Evolutionary conservation across 768 basidiomycete species (phyloP).

Genomic region (Lactifluus volemus): DNA sequence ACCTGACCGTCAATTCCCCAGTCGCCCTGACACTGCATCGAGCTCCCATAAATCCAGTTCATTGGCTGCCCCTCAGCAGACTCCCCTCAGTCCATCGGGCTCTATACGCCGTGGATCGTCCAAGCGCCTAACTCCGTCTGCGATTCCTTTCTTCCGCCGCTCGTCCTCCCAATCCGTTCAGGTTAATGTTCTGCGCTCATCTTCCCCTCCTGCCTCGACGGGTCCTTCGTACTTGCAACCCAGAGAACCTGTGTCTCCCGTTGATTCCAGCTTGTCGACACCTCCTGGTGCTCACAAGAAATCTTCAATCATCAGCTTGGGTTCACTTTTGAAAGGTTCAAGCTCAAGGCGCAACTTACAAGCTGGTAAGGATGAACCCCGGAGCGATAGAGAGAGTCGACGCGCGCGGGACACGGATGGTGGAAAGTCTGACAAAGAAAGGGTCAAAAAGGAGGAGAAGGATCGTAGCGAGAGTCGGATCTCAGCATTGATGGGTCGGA

Average conservation of each 20-base stretch:
- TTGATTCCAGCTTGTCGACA: constrained; percentile 44
- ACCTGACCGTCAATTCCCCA: constrained; percentile 52
- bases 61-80: constrained; percentile 43
- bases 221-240: constrained; percentile 34
- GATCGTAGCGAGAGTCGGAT: constrained; percentile 87
- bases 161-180: constrained; percentile 87
- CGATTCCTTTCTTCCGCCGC: constrained; percentile 90
- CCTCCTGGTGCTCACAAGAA: constrained; percentile 62
- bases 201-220: constrained; percentile 40
- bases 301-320: constrained; percentile 73
- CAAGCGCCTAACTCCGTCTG: constrained; percentile 83
- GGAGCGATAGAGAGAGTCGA: constrained; percentile 48
- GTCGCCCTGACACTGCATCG: constrained; percentile 67
- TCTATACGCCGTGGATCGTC: constrained; percentile 61
- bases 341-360: constrained; percentile 76
- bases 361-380: constrained; percentile 37
- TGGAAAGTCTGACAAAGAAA: constrained; percentile 42
- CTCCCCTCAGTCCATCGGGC: constrained; percentile 63
- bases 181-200: constrained; percentile 30
- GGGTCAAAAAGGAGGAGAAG: constrained; percentile 66
- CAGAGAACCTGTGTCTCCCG: constrained; percentile 40
- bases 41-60: constrained; percentile 60
- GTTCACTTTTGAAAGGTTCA: constrained; percentile 77
- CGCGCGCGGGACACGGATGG: constrained; percentile 41
- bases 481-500: constrained; percentile 79